These are phyloP conservation scores for Polygonum maritimum DNA, from an alignment of 148 eudicot species.

Conservation along the genomic window DNA sequence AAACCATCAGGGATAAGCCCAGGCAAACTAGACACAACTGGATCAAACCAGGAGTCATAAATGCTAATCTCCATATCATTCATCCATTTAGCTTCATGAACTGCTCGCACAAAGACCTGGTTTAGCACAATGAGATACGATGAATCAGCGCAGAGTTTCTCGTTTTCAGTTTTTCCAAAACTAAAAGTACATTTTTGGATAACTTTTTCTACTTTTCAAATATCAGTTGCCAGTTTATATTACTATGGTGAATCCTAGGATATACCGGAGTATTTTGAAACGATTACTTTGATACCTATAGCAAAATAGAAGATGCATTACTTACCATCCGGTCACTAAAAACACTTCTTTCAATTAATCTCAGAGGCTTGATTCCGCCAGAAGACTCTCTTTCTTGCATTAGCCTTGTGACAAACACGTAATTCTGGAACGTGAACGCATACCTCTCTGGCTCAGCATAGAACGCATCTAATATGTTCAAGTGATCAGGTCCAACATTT, in stretches of 20 bases:
- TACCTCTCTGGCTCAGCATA: constrained; percentile 87
- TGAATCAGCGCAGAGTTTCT: not conserved
- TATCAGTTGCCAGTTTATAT: too few relatives aligned
- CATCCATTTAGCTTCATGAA: constrained; percentile 99
- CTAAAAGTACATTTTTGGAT: too few relatives aligned
- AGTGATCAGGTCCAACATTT: constrained; percentile 83
- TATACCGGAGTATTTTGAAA: constrained; percentile 17
- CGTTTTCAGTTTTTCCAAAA: too few relatives aligned
- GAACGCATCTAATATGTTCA: constrained; percentile 82
- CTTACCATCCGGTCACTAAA: constrained; percentile 94
- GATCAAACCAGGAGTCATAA: constrained; percentile 97
- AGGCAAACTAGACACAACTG: constrained; percentile 83
- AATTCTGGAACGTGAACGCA: constrained; percentile 69
- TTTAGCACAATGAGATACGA: not conserved
- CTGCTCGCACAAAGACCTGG: constrained; percentile 97
- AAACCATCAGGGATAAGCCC: constrained; percentile 94
- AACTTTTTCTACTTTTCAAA: too few relatives aligned
- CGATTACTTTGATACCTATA: constrained; percentile 19
- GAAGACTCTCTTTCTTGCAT: constrained; percentile 98
- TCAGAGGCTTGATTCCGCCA: constrained; percentile 76
- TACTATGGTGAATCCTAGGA: too few relatives aligned
- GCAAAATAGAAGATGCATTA: not conserved
- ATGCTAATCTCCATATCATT: constrained; percentile 97
- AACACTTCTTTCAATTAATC: constrained; percentile 93
- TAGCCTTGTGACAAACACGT: constrained; percentile 89